Evolutionary conservation across 805 yeast species (phyloP).

Genomic region (Nakazawaea ernobii): DNA sequence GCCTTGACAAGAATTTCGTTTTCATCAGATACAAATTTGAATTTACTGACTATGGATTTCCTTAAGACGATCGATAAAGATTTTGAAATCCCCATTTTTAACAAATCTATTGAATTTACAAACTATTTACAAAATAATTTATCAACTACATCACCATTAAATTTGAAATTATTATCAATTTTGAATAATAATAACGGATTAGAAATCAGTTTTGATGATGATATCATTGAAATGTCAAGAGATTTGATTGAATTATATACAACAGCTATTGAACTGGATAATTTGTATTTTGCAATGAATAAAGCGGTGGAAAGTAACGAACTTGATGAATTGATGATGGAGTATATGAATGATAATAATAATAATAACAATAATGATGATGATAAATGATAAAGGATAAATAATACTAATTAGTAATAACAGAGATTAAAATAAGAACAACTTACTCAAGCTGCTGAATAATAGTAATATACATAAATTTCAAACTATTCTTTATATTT

Average conservation of each 20-base stretch:
- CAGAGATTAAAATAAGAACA: no score
- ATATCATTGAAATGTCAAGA: conserved; percentile 62
- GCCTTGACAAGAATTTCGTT: conserved; percentile 25
- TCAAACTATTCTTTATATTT: neutral
- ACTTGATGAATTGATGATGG: conserved; percentile 14
- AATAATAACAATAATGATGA: neutral
- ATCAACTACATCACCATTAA: neutral
- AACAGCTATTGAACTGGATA: conserved; percentile 77
- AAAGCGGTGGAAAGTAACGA: conserved; percentile 23
- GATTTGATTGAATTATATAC: conserved; percentile 63
- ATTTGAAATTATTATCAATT: neutral
- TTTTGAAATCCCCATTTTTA: conserved; percentile 26
- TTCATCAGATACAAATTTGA: conserved; percentile 18
- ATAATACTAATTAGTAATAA: neutral
- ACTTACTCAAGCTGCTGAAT: no score
- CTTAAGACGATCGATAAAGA: conserved; percentile 17
- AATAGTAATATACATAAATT: neutral
- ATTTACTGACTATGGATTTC: conserved; percentile 19
- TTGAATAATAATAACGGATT: conserved; percentile 37
- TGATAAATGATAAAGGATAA: neutral
- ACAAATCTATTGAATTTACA: conserved; percentile 27
- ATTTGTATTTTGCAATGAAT: conserved; percentile 63
- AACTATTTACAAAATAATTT: conserved; percentile 20
- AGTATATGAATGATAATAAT: conserved; percentile 1
- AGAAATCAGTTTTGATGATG: conserved; percentile 56